Conservation (phyloP, 495 filamentous ascomycete genomes). For the Cenococcum geophilum region DNA sequence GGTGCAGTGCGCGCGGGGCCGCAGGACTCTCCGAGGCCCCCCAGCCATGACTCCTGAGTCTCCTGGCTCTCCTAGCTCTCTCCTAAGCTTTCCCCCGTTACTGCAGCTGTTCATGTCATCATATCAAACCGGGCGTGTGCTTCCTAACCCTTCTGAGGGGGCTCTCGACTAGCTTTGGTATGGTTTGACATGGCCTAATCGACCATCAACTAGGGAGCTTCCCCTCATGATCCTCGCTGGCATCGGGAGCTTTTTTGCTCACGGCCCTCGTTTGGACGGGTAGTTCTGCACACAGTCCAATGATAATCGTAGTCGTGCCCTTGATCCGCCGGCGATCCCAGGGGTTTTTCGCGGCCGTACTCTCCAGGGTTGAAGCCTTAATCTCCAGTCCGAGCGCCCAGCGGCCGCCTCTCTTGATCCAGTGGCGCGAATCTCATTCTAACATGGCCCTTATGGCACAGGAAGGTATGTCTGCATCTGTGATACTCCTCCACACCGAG, state of each 20-base stretch:
- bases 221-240: not conserved
- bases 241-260: not conserved
- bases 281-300: not conserved
- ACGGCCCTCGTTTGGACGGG: not conserved
- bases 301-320: not conserved
- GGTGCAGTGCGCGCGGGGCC: too few species aligned
- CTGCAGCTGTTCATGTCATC: too few species aligned
- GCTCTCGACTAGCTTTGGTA: too few species aligned
- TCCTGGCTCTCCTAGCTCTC: too few species aligned
- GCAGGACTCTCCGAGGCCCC: too few species aligned
- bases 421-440: conserved; percentile 18
- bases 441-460: conserved; percentile 1
- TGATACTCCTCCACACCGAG: not conserved
- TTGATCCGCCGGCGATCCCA: conserved; percentile 11
- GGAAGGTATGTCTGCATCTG: not conserved
- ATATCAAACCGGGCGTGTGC: too few species aligned
- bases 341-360: conserved; percentile 10
- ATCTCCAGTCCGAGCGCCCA: conserved; percentile 12
- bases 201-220: not conserved
- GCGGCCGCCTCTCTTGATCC: conserved; percentile 7
- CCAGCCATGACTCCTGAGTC: too few species aligned
- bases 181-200: not conserved
- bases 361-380: not conserved
- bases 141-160: too few species aligned
- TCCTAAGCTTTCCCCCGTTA: too few species aligned